These are phyloP conservation scores for Rhizophora mangle DNA, from an alignment of 345 rosid genomes.

Conservation along the genomic window DNA sequence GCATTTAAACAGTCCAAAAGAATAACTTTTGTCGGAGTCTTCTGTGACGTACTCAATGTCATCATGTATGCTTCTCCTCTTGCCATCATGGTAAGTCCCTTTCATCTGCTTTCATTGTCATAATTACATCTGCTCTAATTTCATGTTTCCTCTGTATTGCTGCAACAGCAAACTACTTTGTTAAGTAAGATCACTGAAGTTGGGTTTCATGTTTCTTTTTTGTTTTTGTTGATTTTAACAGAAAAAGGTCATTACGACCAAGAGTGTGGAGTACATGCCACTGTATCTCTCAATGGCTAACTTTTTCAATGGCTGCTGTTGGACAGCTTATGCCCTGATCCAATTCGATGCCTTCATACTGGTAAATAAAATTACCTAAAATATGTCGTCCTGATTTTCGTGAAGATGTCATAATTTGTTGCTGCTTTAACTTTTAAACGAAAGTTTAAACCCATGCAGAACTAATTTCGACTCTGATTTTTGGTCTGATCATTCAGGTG, in stretches of 20 bases:
- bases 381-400: too few species aligned
- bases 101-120: not conserved
- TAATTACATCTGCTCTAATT: not conserved
- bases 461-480: too few species aligned
- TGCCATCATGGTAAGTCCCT: constrained; percentile 33
- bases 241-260: constrained; percentile 42
- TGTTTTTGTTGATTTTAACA: constrained; percentile 5
- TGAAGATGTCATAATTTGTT: too few species aligned
- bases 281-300: constrained; percentile 36
- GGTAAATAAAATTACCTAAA: constrained; percentile 15
- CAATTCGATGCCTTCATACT: constrained; percentile 34
- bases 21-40: constrained; percentile 44
- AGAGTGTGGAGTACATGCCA: constrained; percentile 57
- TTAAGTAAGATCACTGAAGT: not conserved
- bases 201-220: not conserved
- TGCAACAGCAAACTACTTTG: too few species aligned
- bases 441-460: too few species aligned
- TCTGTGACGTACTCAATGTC: constrained; percentile 42
- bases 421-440: too few species aligned
- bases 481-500: constrained; percentile 25
- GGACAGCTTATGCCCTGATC: constrained; percentile 44
- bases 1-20: constrained; percentile 39
- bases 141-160: too few species aligned
- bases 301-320: constrained; percentile 33
- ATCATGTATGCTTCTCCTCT: constrained; percentile 57